Percentiles rank a stretch among this genome's conserved stretches.
phyloP scores from a whole-genome alignment of 768 basidiomycete species.

The Mycena sanguinolenta region DNA sequence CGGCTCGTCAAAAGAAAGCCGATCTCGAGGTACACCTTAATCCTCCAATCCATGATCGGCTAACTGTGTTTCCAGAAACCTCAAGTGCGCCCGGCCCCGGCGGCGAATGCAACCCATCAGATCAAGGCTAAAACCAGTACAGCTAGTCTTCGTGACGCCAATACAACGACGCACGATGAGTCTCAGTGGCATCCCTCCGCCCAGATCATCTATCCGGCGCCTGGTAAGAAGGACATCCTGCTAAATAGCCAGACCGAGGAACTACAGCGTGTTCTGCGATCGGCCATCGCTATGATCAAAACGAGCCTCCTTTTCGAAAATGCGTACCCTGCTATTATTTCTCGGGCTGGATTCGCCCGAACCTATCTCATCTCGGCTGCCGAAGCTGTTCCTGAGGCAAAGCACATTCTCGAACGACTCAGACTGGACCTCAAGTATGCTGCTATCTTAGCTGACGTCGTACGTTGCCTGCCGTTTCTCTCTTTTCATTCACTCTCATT shows the following conservation, averaged over 20 bases:
- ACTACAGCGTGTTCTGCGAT: neutral
- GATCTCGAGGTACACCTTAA: neutral
- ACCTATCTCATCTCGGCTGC: neutral
- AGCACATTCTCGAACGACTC: too few relatives aligned
- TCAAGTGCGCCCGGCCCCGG: neutral
- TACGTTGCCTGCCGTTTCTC: too few relatives aligned
- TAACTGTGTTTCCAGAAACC: constrained; percentile 6
- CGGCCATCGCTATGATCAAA: neutral
- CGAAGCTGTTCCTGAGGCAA: too few relatives aligned
- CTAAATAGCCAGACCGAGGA: constrained; percentile 1
- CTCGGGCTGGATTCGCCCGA: neutral
- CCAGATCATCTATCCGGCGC: neutral
- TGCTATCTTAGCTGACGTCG: neutral
- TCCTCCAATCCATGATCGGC: neutral
- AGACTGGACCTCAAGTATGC: constrained; percentile 11
- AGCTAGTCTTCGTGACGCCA: too few relatives aligned
- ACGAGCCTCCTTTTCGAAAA: neutral
- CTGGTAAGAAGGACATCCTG: constrained; percentile 11
- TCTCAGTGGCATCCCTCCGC: constrained; percentile 4
- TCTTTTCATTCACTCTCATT: too few relatives aligned
- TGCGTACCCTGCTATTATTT: neutral
- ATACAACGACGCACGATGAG: neutral
- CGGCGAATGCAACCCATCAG: too few relatives aligned
- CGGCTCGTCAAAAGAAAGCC: constrained; percentile 3
- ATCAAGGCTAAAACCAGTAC: too few relatives aligned